These are phyloP conservation scores for Moesziomyces aphidis DNA, from an alignment of 1,284 basidiomycete species.

Conservation along the genomic window DNA sequence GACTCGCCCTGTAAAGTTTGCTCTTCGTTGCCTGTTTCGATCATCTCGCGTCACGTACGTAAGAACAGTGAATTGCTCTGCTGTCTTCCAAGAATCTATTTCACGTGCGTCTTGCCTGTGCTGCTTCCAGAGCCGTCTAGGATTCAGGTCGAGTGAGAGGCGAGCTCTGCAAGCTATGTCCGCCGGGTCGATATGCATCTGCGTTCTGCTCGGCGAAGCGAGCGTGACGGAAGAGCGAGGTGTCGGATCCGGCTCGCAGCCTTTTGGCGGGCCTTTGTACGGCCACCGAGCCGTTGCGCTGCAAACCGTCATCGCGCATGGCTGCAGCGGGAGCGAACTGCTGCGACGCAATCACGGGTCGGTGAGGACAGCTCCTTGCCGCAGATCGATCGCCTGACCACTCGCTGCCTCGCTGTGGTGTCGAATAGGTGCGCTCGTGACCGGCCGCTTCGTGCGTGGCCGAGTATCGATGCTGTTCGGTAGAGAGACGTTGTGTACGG, in stretches of 20 bases:
- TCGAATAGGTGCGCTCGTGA: no score
- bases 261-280: conserved; percentile 13
- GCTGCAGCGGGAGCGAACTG: background rate
- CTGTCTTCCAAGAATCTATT: background rate
- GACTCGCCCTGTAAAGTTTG: conserved; percentile 5
- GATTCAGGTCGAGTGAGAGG: background rate
- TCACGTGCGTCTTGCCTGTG: background rate
- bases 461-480: background rate
- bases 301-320: background rate
- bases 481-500: background rate
- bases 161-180: background rate
- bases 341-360: background rate
- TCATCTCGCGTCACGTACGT: background rate
- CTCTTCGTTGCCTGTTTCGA: background rate
- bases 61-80: background rate
- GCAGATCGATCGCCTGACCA: no score
- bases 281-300: background rate
- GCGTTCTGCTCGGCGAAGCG: conserved; percentile 6
- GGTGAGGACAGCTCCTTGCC: no score
- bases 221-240: conserved; percentile 21
- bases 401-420: no score
- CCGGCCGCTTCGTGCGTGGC: no score
- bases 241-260: conserved; percentile 26
- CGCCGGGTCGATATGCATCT: background rate
- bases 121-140: background rate